Evolutionary conservation across 768 basidiomycete species (phyloP).

Genomic region (Rubroboletus satanas): DNA sequence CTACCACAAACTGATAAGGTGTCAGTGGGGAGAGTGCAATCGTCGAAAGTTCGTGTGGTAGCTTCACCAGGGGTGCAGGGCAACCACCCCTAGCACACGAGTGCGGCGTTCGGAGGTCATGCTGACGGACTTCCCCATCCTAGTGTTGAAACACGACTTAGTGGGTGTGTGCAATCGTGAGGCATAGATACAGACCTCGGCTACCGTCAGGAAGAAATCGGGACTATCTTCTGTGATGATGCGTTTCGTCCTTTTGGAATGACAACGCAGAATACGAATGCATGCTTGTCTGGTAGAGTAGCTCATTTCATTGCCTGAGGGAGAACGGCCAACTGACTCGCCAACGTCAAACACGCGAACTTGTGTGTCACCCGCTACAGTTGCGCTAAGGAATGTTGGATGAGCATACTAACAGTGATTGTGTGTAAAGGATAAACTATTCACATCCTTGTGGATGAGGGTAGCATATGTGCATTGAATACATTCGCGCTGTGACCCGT

Average conservation of each 20-base stretch:
- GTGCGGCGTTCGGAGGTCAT: slow-evolving; percentile 73
- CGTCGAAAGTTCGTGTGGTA: slow-evolving; percentile 65
- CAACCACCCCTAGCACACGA: slow-evolving; percentile 56
- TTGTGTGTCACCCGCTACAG: slow-evolving; percentile 71
- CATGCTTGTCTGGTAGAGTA: slow-evolving; percentile 47
- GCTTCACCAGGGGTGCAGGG: slow-evolving; percentile 65
- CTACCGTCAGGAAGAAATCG: slow-evolving; percentile 71
- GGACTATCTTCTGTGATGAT: slow-evolving; percentile 78
- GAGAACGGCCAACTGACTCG: slow-evolving; percentile 35
- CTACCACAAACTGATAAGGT: slow-evolving; percentile 82
- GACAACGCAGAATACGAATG: slow-evolving; percentile 62
- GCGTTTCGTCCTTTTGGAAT: slow-evolving; percentile 68
- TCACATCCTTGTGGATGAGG: slow-evolving; percentile 74
- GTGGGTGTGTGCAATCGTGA: slow-evolving; percentile 1
- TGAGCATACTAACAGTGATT: slow-evolving; percentile 8
- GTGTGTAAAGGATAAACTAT: slow-evolving; percentile 26
- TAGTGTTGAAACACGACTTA: slow-evolving; percentile 33
- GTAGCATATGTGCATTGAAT: slow-evolving; percentile 79
- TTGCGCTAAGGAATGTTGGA: slow-evolving; percentile 42
- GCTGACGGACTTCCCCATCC: slow-evolving; percentile 87
- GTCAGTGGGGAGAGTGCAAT: slow-evolving; percentile 73
- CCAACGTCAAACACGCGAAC: slow-evolving; percentile 76
- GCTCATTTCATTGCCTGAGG: slow-evolving; percentile 41
- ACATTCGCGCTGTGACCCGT: slow-evolving; percentile 85
- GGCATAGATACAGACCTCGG: slow-evolving; percentile 50